Evolutionary conservation across 345 rosid species (phyloP), one percentile per base, ranked within the genome.

Genomic region (Lepidium sativum): DNA sequence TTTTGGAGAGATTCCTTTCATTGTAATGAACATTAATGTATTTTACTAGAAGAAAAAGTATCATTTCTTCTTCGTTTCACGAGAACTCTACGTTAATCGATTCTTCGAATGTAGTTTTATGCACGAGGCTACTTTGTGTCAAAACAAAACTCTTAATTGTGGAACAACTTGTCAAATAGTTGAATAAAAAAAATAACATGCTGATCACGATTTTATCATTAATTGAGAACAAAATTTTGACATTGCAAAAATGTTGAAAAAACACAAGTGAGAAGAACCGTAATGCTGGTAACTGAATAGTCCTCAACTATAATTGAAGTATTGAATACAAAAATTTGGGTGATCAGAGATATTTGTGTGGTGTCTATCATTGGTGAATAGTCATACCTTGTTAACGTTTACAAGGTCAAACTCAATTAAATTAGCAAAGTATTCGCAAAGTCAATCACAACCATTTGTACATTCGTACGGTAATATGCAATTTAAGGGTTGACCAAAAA

Each of bases 71-170:
- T 49, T 65, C 41, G 33, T 48, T 32, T 65, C 71, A 65, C 76
- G 61, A 57, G 76, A 57, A 11, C 7, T 4, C 6, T 49, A 41
- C 25, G 71, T 25, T 57, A 40, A 49, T 65, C 0, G 54, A 31
- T 38, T 34, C 52, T 54, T 31, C 31, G 3, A 10, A 42, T 38
- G 35, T 0, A 54, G 29, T 62, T 63, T 38, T 55, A 39, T 33
- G 52, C 69, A 71, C 50, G 64, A 70, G 52, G 51, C 37, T 63
- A 71, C 35, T 21, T 64, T 64, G 58, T 49, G 65, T 27, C 37
- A 65, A 72, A 70, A 65, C 76, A 48, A 51, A 57, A 72, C 60
- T 70, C 62, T 39, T 57, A 13, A 42, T 41, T 71, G 11, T 12
- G 40, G 32, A 21, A 54, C 25, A 42, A 27, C 11, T 57, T 65